A percentile compares a stretch with the other conserved stretches of the same genome.
phyloP scores from a whole-genome alignment of 1,284 basidiomycete species.

The Jaminaea rosea region DNA sequence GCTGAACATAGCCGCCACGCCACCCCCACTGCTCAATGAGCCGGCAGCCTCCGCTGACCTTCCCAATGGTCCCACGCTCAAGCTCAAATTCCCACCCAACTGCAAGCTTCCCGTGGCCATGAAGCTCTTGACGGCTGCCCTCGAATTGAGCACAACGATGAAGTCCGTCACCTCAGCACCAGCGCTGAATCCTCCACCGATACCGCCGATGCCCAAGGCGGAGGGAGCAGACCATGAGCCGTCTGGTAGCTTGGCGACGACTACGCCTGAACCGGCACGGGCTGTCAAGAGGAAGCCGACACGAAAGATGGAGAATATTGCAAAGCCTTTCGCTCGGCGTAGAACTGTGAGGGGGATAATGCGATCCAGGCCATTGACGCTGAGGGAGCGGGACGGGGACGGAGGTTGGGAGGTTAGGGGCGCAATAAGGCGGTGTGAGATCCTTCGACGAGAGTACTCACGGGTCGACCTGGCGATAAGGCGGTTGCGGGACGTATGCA shows the following conservation, averaged over 20 bases:
- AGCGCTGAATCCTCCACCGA: conserved; percentile 69
- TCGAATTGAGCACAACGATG: conserved; percentile 80
- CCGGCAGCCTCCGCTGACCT: conserved; percentile 89
- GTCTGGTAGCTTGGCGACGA: conserved; percentile 74
- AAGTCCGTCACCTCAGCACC: conserved; percentile 91
- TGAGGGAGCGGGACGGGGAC: neutral
- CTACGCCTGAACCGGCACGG: conserved; percentile 76
- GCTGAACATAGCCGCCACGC: conserved; percentile 76
- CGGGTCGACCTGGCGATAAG: neutral
- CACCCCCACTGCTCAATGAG: conserved; percentile 73
- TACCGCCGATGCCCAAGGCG: conserved; percentile 77
- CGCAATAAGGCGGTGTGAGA: no score
- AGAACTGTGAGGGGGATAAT: conserved; percentile 50
- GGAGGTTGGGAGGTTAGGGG: no score
- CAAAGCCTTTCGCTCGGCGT: conserved; percentile 68
- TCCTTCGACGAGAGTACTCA: no score
- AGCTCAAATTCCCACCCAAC: conserved; percentile 54
- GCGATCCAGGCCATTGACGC: conserved; percentile 34
- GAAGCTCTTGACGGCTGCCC: conserved; percentile 64
- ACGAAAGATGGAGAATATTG: conserved; percentile 53
- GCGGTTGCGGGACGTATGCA: no score
- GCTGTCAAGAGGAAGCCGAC: conserved; percentile 56
- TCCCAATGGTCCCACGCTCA: conserved; percentile 87
- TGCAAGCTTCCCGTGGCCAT: conserved; percentile 90
- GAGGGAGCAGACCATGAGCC: conserved; percentile 90